phyloP scores from a whole-genome alignment of 1,284 basidiomycete species.

The Sporisorium graminicola region DNA sequence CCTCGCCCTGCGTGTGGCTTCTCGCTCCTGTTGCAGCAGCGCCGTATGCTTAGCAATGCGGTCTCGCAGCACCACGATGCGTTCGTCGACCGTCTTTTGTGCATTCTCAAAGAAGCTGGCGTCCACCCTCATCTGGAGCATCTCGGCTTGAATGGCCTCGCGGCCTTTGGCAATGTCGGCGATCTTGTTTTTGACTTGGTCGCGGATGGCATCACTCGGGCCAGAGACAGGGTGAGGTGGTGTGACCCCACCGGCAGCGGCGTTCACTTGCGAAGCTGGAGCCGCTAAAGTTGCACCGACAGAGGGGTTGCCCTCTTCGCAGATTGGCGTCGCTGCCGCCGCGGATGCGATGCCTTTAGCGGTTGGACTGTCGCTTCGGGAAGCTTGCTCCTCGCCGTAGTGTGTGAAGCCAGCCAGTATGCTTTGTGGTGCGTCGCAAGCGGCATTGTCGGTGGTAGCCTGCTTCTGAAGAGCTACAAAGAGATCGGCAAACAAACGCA shows the following conservation, averaged over 20 bases:
- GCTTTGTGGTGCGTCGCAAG: conserved; percentile 8
- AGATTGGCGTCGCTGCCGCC: background rate
- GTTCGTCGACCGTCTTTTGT: conserved; percentile 50
- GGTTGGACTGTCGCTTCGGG: background rate
- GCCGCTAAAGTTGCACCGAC: background rate
- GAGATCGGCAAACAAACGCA: conserved; percentile 47
- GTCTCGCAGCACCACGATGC: conserved; percentile 40
- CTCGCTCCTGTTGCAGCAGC: conserved; percentile 35
- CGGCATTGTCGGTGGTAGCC: conserved; percentile 24
- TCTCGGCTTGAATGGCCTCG: conserved; percentile 42
- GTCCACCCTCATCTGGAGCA: conserved; percentile 51
- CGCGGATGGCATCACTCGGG: conserved; percentile 35
- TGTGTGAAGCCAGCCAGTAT: background rate
- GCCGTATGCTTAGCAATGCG: conserved; percentile 40
- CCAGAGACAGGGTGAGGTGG: conserved; percentile 12
- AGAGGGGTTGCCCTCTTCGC: background rate
- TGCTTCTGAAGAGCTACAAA: conserved; percentile 54
- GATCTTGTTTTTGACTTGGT: conserved; percentile 44
- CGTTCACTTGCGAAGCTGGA: background rate
- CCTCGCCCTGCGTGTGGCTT: conserved; percentile 39
- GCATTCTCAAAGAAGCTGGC: conserved; percentile 50
- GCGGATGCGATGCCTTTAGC: background rate
- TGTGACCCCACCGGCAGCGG: background rate
- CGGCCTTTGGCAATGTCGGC: conserved; percentile 41
- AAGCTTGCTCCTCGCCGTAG: background rate